A percentile compares a stretch with the other conserved stretches of the same genome.
These are phyloP conservation scores for Bremia lactucae DNA, from an alignment of 352 stramenopile genomes.

Conservation along the genomic window DNA sequence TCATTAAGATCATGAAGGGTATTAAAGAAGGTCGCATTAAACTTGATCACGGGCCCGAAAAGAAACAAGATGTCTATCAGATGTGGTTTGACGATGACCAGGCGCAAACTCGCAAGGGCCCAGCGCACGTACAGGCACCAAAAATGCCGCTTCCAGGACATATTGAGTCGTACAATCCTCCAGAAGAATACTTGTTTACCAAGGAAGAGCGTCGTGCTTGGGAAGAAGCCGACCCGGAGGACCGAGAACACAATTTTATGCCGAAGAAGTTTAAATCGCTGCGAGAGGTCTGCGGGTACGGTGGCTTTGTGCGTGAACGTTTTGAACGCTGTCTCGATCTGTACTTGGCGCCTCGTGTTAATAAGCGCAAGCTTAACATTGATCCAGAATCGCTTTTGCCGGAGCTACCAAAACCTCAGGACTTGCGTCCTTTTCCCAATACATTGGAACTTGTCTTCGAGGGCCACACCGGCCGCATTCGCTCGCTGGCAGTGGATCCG, in stretches of 20 bases:
- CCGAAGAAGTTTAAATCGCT: slow-evolving; percentile 96
- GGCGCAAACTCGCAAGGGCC: slow-evolving; percentile 84
- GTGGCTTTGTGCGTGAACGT: slow-evolving; percentile 94
- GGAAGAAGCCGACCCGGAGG: slow-evolving; percentile 90
- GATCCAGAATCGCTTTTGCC: slow-evolving; percentile 94
- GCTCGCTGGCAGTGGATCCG: slow-evolving; percentile 89
- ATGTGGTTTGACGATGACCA: slow-evolving; percentile 90
- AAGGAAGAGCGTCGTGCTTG: slow-evolving; percentile 94
- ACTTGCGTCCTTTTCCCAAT: slow-evolving; percentile 98
- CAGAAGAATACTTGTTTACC: slow-evolving; percentile 96
- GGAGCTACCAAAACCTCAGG: slow-evolving; percentile 91
- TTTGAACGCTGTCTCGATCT: slow-evolving; percentile 99
- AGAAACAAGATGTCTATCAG: slow-evolving; percentile 85
- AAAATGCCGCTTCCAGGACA: slow-evolving; percentile 97
- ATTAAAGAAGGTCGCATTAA: slow-evolving; percentile 94
- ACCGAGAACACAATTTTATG: slow-evolving; percentile 95
- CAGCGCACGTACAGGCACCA: slow-evolving; percentile 93
- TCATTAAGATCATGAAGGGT: slow-evolving; percentile 94
- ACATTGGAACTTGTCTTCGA: slow-evolving; percentile 82
- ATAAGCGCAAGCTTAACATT: slow-evolving; percentile 96
- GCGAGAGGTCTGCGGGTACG: slow-evolving; percentile 93
- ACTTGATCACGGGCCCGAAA: slow-evolving; percentile 86
- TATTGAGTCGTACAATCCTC: slow-evolving; percentile 98
- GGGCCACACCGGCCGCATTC: slow-evolving; percentile 86
- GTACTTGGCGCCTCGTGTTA: slow-evolving; percentile 94